phyloP scores from a whole-genome alignment of 75 land plant species.

The Pinus tabuliformis region DNA sequence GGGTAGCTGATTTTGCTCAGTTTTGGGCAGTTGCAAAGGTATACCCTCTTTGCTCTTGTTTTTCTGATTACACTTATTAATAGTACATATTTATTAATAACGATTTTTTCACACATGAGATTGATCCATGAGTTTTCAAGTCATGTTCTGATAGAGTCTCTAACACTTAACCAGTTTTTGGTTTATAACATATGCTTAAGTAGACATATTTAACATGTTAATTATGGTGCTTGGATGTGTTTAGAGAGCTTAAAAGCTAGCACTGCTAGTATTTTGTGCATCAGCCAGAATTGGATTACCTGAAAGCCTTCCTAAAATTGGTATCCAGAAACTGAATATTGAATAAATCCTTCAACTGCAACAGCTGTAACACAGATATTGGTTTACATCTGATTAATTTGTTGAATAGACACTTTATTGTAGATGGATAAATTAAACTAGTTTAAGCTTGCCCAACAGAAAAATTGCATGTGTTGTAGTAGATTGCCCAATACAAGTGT shows the following conservation, averaged over 20 bases:
- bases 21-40: slow-evolving; percentile 98
- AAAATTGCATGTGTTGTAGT: no score
- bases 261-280: not conserved
- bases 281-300: not conserved
- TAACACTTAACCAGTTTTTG: not conserved
- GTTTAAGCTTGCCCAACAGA: no score
- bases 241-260: not conserved
- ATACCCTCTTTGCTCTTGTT: slow-evolving; percentile 40
- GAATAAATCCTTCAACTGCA: no score
- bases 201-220: not conserved
- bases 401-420: not conserved
- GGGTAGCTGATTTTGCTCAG: slow-evolving; percentile 98
- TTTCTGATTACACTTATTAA: slow-evolving; percentile 7
- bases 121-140: not conserved
- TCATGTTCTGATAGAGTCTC: not conserved
- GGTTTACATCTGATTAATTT: no score
- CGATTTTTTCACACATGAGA: slow-evolving; percentile 5
- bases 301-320: no score
- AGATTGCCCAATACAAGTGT: no score
- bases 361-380: no score
- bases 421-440: no score
- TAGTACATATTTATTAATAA: slow-evolving; percentile 1
- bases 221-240: not conserved
- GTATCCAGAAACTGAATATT: no score
- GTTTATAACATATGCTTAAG: not conserved